Evolutionary conservation across 805 yeast species (phyloP).

Genomic region (Blastobotrys muscicola): DNA sequence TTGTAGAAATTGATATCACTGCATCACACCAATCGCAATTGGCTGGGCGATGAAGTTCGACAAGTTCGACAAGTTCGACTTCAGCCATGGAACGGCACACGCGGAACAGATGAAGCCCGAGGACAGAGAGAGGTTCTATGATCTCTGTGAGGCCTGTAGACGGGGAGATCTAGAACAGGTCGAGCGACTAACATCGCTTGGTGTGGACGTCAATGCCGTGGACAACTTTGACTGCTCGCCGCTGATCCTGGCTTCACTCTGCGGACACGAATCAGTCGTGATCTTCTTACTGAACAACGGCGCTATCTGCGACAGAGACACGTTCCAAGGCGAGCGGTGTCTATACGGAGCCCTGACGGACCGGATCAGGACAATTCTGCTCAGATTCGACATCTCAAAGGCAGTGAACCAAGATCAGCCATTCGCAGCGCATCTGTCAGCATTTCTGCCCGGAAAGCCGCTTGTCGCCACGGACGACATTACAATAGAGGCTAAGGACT

Average conservation of each 20-base stretch:
- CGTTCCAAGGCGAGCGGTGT: constrained; percentile 73
- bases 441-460: constrained; percentile 28
- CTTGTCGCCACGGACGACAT: constrained; percentile 22
- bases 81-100: neutral
- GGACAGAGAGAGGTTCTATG: constrained; percentile 17
- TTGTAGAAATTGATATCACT: no score
- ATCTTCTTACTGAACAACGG: constrained; percentile 51
- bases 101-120: neutral
- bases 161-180: constrained; percentile 58
- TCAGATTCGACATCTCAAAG: constrained; percentile 55
- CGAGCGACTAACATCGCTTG: constrained; percentile 45
- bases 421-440: constrained; percentile 59
- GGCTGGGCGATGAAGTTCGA: no score
- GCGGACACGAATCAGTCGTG: constrained; percentile 68
- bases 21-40: no score
- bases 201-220: constrained; percentile 43
- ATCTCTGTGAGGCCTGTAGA: constrained; percentile 58
- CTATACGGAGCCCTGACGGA: constrained; percentile 72
- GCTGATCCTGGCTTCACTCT: constrained; percentile 57
- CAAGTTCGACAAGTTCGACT: no score
- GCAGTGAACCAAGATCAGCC: constrained; percentile 61
- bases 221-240: constrained; percentile 76
- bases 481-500: constrained; percentile 9
- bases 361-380: constrained; percentile 46
- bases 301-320: constrained; percentile 69